A percentile compares a stretch with the other conserved stretches of the same genome.
These are phyloP conservation scores for Penicillium samsonianum DNA, from an alignment of 495 filamentous ascomycete genomes.

Conservation along the genomic window DNA sequence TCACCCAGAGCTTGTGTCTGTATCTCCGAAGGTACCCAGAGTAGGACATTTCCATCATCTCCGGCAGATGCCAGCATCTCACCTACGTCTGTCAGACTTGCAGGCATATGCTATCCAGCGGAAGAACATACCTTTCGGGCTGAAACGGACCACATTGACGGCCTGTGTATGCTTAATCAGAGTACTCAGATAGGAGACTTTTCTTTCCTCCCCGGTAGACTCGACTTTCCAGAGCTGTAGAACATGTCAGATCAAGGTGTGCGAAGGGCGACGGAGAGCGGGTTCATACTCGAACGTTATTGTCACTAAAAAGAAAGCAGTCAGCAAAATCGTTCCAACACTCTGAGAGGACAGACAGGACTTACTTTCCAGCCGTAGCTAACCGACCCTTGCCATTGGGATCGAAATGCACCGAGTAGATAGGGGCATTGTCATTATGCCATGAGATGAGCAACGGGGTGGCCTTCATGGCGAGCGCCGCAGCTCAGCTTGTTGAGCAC, in stretches of 20 bases:
- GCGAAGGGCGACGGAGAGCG: conserved; percentile 18
- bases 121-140: conserved; percentile 72
- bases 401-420: conserved; percentile 96
- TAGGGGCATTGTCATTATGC: conserved; percentile 92
- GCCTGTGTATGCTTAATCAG: conserved; percentile 92
- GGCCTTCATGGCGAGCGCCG: conserved; percentile 73
- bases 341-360: background rate
- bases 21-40: conserved; percentile 89
- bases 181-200: conserved; percentile 86
- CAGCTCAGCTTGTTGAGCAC: conserved; percentile 26
- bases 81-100: conserved; percentile 54
- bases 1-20: conserved; percentile 70
- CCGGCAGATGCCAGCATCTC: conserved; percentile 93
- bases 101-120: background rate
- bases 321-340: conserved; percentile 14
- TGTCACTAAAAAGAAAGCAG: conserved; percentile 60
- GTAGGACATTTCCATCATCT: conserved; percentile 93
- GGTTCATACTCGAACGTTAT: conserved; percentile 84
- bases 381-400: conserved; percentile 89
- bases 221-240: conserved; percentile 87
- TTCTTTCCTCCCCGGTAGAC: conserved; percentile 79
- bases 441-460: conserved; percentile 89
- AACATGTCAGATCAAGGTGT: conserved; percentile 36
- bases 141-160: conserved; percentile 96
- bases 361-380: conserved; percentile 80